Evolutionary conservation across 768 basidiomycete genomes (phyloP).

Genomic region (Phaffia tasmanica): DNA sequence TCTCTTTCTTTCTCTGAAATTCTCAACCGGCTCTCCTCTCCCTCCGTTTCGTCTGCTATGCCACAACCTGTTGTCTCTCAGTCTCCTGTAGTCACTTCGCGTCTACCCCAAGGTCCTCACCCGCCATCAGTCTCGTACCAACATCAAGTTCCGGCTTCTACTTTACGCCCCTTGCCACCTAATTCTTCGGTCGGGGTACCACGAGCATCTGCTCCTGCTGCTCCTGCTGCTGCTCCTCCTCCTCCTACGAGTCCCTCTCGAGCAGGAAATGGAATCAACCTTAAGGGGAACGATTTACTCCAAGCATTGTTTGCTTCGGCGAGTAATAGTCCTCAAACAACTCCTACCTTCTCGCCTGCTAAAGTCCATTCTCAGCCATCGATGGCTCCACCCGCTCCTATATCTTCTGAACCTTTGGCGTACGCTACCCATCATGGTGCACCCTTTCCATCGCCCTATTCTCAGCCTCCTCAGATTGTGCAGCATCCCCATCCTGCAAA

Average conservation of each 20-base stretch:
- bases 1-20: constrained; percentile 26
- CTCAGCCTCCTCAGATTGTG: neutral
- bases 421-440: too few relatives aligned
- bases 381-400: neutral
- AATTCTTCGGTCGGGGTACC: neutral
- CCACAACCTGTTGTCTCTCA: neutral
- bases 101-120: neutral
- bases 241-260: neutral
- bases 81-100: neutral
- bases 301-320: constrained; percentile 14
- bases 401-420: too few relatives aligned
- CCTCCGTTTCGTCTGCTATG: constrained; percentile 5
- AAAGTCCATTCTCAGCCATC: neutral
- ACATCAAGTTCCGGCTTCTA: neutral
- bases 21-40: constrained; percentile 21
- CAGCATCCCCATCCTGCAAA: neutral
- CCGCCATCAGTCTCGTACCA: neutral
- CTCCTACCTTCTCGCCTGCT: neutral
- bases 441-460: neutral
- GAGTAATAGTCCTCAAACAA: neutral
- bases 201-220: neutral
- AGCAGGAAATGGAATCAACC: too few relatives aligned
- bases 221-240: neutral
- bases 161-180: neutral
- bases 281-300: neutral